Conservation (phyloP, 495 filamentous ascomycete genomes). For the Aspergillus nanangensis region DNA sequence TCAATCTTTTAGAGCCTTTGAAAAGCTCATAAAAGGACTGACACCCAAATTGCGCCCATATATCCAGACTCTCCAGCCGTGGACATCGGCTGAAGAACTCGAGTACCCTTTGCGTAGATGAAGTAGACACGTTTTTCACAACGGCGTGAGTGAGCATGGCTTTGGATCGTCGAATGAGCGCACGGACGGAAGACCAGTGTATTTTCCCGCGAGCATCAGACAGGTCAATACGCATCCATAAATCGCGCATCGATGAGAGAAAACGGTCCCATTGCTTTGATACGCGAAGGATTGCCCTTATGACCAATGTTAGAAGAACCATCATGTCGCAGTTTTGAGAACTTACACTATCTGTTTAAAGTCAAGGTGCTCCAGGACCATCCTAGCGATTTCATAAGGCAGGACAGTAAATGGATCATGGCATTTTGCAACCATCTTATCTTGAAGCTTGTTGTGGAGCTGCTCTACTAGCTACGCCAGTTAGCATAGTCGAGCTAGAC, state of each 20-base stretch:
- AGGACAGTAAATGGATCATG: conserved; percentile 44
- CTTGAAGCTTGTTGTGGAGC: conserved; percentile 40
- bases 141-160: conserved; percentile 34
- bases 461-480: conserved; percentile 33
- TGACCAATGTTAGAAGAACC: background rate
- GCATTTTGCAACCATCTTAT: conserved; percentile 23
- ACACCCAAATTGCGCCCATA: conserved; percentile 15
- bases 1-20: conserved; percentile 31
- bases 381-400: conserved; percentile 43
- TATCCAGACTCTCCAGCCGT: conserved; percentile 30
- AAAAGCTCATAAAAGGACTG: conserved; percentile 28
- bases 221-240: conserved; percentile 53
- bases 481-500: conserved; percentile 9
- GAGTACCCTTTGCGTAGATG: conserved; percentile 21
- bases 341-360: conserved; percentile 50
- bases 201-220: conserved; percentile 36
- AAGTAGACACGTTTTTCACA: conserved; percentile 27
- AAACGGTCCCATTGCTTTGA: conserved; percentile 49
- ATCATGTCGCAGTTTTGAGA: background rate
- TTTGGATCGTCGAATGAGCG: conserved; percentile 40
- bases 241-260: conserved; percentile 32
- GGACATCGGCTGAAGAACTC: conserved; percentile 36
- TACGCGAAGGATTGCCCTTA: conserved; percentile 46
- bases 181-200: conserved; percentile 30
- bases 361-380: conserved; percentile 40